Conservation (phyloP, 495 filamentous ascomycete genomes). For the Tuber microsphaerosporum region DNA sequence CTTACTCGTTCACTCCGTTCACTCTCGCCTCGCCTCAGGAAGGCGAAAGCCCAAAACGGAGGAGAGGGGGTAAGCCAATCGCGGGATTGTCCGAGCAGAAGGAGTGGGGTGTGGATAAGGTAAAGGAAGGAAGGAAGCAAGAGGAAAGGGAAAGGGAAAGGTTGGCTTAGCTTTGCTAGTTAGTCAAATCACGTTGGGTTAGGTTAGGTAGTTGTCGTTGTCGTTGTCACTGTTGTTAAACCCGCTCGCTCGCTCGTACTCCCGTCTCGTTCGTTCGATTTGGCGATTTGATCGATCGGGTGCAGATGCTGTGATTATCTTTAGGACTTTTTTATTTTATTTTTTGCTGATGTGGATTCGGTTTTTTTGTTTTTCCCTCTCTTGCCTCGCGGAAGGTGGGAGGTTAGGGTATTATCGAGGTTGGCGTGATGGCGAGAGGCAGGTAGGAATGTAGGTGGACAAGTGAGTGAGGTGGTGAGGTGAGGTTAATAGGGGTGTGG, state of each 20-base stretch:
- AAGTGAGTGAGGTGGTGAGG: background rate
- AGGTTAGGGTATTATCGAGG: background rate
- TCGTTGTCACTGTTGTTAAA: background rate
- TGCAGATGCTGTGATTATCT: slow-evolving; percentile 17
- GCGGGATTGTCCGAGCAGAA: background rate
- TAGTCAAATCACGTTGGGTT: background rate
- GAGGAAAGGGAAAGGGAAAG: background rate
- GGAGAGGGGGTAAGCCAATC: background rate
- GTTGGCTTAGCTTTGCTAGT: slow-evolving; percentile 1
- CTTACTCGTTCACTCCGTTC: background rate
- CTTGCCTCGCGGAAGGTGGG: background rate
- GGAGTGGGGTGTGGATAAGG: background rate
- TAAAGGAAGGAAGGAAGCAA: background rate
- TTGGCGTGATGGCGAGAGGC: slow-evolving; percentile 1
- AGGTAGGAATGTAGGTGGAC: background rate
- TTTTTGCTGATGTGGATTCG: background rate
- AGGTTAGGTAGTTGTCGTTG: background rate
- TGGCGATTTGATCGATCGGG: slow-evolving; percentile 39
- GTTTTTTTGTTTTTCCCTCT: background rate
- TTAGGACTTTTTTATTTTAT: background rate
- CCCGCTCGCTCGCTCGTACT: background rate
- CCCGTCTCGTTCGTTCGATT: slow-evolving; percentile 13
- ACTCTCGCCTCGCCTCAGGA: background rate
- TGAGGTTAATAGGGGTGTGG: slow-evolving; percentile 4
- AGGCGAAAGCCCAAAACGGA: background rate